A percentile compares a stretch with the other conserved stretches of the same genome.
Evolutionary conservation across 805 yeast species (phyloP).

Genomic region (Barnettozyma sucrosica): DNA sequence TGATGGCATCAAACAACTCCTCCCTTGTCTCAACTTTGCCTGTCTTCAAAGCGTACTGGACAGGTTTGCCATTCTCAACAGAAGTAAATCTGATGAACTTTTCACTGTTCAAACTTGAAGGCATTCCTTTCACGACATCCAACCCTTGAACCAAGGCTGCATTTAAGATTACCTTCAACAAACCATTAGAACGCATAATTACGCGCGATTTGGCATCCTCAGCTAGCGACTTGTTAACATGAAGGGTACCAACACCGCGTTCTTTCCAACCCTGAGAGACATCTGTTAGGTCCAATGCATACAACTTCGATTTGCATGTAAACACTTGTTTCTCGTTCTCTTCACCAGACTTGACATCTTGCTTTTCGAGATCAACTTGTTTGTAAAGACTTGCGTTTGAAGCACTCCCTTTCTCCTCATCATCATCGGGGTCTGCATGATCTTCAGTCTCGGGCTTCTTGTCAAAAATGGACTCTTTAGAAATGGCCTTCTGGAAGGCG

Average conservation of each 20-base stretch:
- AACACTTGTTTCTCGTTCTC: conserved; percentile 72
- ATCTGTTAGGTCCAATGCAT: conserved; percentile 61
- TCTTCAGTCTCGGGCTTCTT: conserved; percentile 21
- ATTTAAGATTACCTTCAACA: conserved; percentile 77
- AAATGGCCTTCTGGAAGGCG: conserved; percentile 48
- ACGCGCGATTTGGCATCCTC: conserved; percentile 47
- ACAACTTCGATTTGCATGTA: conserved; percentile 71
- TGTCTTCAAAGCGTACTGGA: conserved; percentile 78
- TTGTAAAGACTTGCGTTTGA: conserved; percentile 34
- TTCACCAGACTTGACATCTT: conserved; percentile 77
- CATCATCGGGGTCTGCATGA: conserved; percentile 15
- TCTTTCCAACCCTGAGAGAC: conserved; percentile 89
- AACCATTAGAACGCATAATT: conserved; percentile 88
- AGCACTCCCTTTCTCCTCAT: conserved; percentile 12
- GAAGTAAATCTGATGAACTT: conserved; percentile 76
- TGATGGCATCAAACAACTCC: conserved; percentile 48
- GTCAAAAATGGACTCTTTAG: conserved; percentile 56
- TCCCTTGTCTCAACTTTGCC: conserved; percentile 56
- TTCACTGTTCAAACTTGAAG: conserved; percentile 77
- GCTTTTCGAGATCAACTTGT: conserved; percentile 56
- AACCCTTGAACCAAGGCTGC: conserved; percentile 58
- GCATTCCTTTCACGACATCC: conserved; percentile 71
- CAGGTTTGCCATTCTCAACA: conserved; percentile 57
- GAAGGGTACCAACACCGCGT: conserved; percentile 85
- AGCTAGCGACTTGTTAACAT: conserved; percentile 48